phyloP scores from a whole-genome alignment of 352 stramenopile genomes.

The Plasmopara muralis region DNA sequence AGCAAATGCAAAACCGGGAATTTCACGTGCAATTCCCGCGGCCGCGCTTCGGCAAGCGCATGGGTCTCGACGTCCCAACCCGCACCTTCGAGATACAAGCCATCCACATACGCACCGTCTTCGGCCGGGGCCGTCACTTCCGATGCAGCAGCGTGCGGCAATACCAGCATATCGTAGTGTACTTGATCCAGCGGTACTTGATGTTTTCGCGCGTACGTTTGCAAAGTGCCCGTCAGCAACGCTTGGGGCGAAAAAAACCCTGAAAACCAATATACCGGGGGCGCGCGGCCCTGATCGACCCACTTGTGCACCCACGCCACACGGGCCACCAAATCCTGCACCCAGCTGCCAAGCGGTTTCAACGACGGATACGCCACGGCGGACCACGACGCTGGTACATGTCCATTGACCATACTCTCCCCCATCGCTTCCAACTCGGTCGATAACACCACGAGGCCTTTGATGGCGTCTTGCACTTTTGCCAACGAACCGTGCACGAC shows the following conservation, averaged over 20 bases:
- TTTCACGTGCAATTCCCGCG: constrained; percentile 78
- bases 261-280: constrained; percentile 89
- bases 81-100: constrained; percentile 89
- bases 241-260: constrained; percentile 94
- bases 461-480: constrained; percentile 89
- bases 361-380: constrained; percentile 86
- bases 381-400: constrained; percentile 83
- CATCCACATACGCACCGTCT: constrained; percentile 86
- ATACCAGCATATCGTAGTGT: constrained; percentile 82
- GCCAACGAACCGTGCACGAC: constrained; percentile 72
- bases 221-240: constrained; percentile 91
- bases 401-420: constrained; percentile 89
- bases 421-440: constrained; percentile 90
- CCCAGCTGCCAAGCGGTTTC: constrained; percentile 89
- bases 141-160: constrained; percentile 35
- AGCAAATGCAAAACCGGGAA: constrained; percentile 86
- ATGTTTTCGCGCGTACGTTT: constrained; percentile 91
- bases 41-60: constrained; percentile 76
- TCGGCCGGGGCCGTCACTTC: constrained; percentile 50
- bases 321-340: constrained; percentile 85
- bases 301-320: constrained; percentile 79
- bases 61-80: constrained; percentile 66
- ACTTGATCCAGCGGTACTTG: constrained; percentile 89
- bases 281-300: constrained; percentile 66
- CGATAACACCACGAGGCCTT: constrained; percentile 90